These are phyloP conservation scores for Dactylellina sp. DNA, from an alignment of 2,329 filamentous ascomycete genomes.

Conservation along the genomic window DNA sequence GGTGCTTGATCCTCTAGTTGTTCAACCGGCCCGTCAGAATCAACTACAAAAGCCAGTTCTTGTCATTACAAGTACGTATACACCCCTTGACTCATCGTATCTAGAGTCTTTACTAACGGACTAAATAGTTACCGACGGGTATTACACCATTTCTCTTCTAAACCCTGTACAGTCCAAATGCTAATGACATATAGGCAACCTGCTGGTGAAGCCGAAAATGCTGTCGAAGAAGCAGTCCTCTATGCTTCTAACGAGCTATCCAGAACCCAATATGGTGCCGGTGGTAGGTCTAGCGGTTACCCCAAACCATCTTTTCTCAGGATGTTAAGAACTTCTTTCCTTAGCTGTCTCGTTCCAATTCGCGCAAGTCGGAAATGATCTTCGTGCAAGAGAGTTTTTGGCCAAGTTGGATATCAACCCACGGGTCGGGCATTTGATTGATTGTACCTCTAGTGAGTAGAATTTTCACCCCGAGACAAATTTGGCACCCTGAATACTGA, in stretches of 20 bases:
- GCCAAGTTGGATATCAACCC: constrained; percentile 74
- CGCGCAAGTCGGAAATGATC: constrained; percentile 76
- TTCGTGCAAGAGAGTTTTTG: constrained; percentile 74
- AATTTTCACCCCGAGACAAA: neutral
- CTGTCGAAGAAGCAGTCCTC: constrained; percentile 71
- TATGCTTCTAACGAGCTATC: constrained; percentile 68
- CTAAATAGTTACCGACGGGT: constrained; percentile 51
- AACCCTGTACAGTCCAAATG: neutral
- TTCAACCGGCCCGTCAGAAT: constrained; percentile 68
- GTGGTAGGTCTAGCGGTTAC: constrained; percentile 61
- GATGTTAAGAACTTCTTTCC: constrained; percentile 9
- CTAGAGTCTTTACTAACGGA: neutral
- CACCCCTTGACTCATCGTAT: neutral
- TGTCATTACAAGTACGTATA: constrained; percentile 68
- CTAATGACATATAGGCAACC: constrained; percentile 74
- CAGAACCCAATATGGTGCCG: constrained; percentile 68
- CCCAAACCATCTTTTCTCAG: neutral
- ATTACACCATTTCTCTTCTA: neutral
- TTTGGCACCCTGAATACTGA: neutral
- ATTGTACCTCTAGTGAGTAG: constrained; percentile 75
- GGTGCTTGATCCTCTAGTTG: constrained; percentile 72
- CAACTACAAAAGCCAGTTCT: constrained; percentile 74
- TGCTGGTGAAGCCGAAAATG: constrained; percentile 71
- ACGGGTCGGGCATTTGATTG: constrained; percentile 71
- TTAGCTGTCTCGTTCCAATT: constrained; percentile 74